Percentiles rank a stretch among this genome's conserved stretches.
phyloP scores from a whole-genome alignment of 768 basidiomycete genomes.

The Rhizopogon vulgaris region DNA sequence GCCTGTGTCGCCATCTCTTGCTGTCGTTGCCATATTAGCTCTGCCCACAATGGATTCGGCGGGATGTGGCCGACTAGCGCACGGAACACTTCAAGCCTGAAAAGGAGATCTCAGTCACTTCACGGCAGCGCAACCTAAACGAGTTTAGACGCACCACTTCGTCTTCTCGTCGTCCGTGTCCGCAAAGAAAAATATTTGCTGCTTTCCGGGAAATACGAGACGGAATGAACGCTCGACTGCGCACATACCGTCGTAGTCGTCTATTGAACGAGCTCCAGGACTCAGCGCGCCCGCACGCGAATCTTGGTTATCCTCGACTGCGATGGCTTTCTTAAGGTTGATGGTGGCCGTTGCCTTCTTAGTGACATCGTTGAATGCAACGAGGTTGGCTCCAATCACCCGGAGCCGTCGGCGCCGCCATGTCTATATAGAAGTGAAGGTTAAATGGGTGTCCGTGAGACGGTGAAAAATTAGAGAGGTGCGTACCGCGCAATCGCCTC shows the following conservation, averaged over 20 bases:
- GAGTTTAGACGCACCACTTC: conserved; percentile 56
- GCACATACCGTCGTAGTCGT: conserved; percentile 60
- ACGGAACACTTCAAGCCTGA: conserved; percentile 79
- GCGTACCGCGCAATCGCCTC: conserved; percentile 87
- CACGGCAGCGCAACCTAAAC: not conserved
- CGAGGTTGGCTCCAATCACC: conserved; percentile 77
- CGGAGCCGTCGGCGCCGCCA: conserved; percentile 81
- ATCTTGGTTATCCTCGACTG: conserved; percentile 73
- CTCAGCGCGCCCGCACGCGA: conserved; percentile 39
- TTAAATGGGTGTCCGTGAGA: not conserved
- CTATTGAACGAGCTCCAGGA: conserved; percentile 37
- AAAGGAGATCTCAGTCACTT: conserved; percentile 2
- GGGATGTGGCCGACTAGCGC: conserved; percentile 87
- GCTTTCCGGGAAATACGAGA: conserved; percentile 67
- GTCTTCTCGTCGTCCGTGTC: conserved; percentile 86
- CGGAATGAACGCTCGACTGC: conserved; percentile 82
- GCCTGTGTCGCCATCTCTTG: conserved; percentile 31
- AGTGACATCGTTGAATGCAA: conserved; percentile 91
- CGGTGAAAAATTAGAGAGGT: not conserved
- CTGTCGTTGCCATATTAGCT: conserved; percentile 82
- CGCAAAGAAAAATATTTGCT: conserved; percentile 86
- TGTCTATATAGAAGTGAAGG: conserved; percentile 38
- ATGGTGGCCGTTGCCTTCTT: conserved; percentile 89
- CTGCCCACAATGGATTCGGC: conserved; percentile 90
- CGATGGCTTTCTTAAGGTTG: conserved; percentile 76